These are phyloP conservation scores for Coniferiporia weirii DNA, from an alignment of 1,284 basidiomycete species.

Conservation along the genomic window DNA sequence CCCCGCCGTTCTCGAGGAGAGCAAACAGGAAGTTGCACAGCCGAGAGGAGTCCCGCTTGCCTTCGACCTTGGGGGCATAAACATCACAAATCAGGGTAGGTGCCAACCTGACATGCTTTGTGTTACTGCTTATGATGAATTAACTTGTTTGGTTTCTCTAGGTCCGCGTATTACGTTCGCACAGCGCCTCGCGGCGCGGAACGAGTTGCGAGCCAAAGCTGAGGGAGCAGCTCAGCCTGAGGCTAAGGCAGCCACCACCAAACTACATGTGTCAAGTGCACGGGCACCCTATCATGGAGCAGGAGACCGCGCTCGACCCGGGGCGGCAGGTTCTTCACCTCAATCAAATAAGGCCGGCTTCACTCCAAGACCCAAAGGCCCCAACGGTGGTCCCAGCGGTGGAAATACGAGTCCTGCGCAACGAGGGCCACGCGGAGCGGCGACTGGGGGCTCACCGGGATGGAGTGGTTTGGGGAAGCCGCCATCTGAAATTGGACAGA, in stretches of 20 bases:
- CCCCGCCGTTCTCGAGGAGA: constrained; percentile 1
- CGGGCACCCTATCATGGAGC: neutral
- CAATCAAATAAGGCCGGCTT: too few relatives aligned
- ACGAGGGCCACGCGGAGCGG: neutral
- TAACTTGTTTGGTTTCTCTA: neutral
- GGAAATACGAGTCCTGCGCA: neutral
- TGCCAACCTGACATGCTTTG: too few relatives aligned
- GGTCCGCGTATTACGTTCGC: neutral
- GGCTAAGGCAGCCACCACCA: neutral
- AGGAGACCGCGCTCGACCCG: neutral
- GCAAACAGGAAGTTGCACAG: neutral
- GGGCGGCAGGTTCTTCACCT: too few relatives aligned
- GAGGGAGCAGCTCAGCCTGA: neutral
- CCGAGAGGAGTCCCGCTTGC: constrained; percentile 14
- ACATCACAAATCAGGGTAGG: neutral
- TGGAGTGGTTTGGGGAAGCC: neutral
- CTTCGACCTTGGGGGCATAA: constrained; percentile 12
- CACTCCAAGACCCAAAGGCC: neutral
- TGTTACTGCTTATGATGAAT: neutral
- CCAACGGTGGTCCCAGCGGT: neutral
- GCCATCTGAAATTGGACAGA: neutral
- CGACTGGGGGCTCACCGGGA: too few relatives aligned
- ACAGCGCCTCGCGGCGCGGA: neutral
- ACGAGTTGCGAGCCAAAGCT: neutral
- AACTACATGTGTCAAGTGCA: neutral